Conservation (phyloP, 768 basidiomycete species). For the Boletus sp. region DNA sequence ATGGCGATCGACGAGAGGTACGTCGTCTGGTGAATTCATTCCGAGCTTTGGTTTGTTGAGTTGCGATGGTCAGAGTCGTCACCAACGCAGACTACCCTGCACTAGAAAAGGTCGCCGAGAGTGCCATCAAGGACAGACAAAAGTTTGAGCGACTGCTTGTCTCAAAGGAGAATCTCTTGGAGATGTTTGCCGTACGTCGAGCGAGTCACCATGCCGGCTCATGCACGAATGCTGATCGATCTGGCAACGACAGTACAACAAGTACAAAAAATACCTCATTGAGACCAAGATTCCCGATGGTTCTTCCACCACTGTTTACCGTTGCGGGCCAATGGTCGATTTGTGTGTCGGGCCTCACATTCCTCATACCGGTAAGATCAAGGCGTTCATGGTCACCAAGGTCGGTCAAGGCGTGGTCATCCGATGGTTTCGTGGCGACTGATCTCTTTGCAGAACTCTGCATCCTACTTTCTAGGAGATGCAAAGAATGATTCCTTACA, state of each 20-base stretch:
- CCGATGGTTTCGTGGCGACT: not conserved
- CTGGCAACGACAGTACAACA: conserved; percentile 78
- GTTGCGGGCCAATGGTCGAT: conserved; percentile 98
- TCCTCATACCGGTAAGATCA: conserved; percentile 96
- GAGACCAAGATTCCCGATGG: conserved; percentile 95
- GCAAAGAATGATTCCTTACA: conserved; percentile 91
- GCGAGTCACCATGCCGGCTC: not conserved
- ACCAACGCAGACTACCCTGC: conserved; percentile 80
- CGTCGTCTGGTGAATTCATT: not conserved
- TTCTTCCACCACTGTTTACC: conserved; percentile 95
- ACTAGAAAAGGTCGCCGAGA: conserved; percentile 86
- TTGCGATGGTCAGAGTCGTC: conserved; percentile 54
- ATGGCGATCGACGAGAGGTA: conserved; percentile 88
- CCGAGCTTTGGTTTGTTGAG: not conserved
- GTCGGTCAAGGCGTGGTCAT: conserved; percentile 34
- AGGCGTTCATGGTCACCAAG: conserved; percentile 96
- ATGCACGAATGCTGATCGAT: conserved; percentile 1
- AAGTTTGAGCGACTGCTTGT: conserved; percentile 93
- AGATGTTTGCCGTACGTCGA: conserved; percentile 89
- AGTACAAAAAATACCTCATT: conserved; percentile 96
- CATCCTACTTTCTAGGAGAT: conserved; percentile 97
- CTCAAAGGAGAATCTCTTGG: conserved; percentile 89
- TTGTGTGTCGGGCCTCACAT: conserved; percentile 97
- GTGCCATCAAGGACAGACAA: conserved; percentile 93
- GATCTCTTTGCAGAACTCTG: conserved; percentile 68